A percentile compares a stretch with the other conserved stretches of the same genome.
Conservation (phyloP, 2,329 filamentous ascomycete genomes). For the Nemania sp. region DNA sequence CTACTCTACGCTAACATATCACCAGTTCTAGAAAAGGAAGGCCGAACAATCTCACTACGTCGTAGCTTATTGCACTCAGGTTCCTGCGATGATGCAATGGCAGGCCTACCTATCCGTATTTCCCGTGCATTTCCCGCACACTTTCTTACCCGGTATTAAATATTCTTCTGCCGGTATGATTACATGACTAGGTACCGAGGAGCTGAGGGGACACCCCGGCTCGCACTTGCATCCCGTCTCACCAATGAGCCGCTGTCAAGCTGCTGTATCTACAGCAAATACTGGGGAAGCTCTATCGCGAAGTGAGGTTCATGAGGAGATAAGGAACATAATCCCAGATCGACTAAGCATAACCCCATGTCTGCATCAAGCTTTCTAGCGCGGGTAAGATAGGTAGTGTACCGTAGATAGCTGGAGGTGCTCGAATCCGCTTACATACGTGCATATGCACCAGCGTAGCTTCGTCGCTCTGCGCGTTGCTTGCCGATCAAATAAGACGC, state of each 20-base stretch:
- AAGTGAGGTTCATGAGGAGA: neutral
- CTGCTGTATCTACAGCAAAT: no score
- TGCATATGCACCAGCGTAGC: no score
- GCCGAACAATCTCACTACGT: slow-evolving; percentile 9
- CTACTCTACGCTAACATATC: neutral
- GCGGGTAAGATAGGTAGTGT: no score
- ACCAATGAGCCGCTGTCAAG: neutral
- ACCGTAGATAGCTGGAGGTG: no score
- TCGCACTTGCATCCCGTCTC: neutral
- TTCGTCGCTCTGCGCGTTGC: neutral
- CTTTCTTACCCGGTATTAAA: no score
- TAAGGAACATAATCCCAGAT: slow-evolving; percentile 2
- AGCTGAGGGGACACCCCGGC: slow-evolving; percentile 1
- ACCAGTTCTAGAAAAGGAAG: slow-evolving; percentile 22
- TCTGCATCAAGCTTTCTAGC: slow-evolving; percentile 13
- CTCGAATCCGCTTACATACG: slow-evolving; percentile 5
- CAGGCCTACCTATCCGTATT: neutral
- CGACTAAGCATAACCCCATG: slow-evolving; percentile 22
- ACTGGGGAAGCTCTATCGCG: no score
- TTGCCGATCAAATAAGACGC: slow-evolving; percentile 11
- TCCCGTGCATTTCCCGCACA: neutral
- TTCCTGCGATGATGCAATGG: slow-evolving; percentile 23
- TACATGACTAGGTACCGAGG: no score
- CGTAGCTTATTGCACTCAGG: slow-evolving; percentile 14
- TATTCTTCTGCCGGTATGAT: no score